Conservation (phyloP, 257 asterid species). For the Scutellaria barbata region DNA sequence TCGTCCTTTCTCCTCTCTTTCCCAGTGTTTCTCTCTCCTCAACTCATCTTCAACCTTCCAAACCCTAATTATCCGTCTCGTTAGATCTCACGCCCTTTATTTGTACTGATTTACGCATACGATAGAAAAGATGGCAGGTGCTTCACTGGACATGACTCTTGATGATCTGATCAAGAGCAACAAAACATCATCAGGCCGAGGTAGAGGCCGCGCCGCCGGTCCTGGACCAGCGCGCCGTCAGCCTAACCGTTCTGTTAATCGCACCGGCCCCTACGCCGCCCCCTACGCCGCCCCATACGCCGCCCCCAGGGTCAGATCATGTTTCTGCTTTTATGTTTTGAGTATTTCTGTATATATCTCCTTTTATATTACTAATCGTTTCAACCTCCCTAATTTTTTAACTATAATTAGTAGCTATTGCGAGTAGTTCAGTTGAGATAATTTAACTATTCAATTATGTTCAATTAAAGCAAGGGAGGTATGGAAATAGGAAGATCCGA, state of each 20-base stretch:
- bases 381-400: neutral
- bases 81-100: constrained; percentile 31
- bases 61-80: constrained; percentile 46
- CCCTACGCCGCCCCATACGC: constrained; percentile 38
- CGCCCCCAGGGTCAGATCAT: constrained; percentile 73
- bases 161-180: constrained; percentile 95
- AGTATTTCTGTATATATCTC: neutral
- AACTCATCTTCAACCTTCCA: constrained; percentile 16
- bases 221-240: constrained; percentile 83
- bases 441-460: neutral
- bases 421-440: neutral
- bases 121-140: constrained; percentile 72
- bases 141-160: constrained; percentile 79
- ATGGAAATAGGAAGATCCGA: neutral
- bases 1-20: too few relatives aligned
- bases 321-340: neutral
- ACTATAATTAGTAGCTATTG: neutral
- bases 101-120: neutral
- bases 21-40: constrained; percentile 29
- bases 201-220: constrained; percentile 67
- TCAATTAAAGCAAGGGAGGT: neutral
- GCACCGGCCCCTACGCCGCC: constrained; percentile 64
- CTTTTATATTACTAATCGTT: neutral
- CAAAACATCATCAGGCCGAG: constrained; percentile 60
- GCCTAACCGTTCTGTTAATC: constrained; percentile 63